Base-by-base conservation (phyloP, 208 protist genomes). In the Trypanosoma platydactyli region DNA sequence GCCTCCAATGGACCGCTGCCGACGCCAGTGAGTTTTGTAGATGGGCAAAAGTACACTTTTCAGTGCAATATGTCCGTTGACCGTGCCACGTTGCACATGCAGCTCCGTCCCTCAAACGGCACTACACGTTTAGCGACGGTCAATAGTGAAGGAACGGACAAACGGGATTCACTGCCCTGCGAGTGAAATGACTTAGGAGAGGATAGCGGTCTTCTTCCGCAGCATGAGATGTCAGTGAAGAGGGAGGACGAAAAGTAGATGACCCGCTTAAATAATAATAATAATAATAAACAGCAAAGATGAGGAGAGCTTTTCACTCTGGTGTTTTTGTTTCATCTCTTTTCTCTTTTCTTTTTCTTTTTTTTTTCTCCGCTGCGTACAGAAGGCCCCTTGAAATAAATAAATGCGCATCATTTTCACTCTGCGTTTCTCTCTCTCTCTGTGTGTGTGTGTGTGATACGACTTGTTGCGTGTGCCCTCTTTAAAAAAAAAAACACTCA, bases 1-100 rank as follows among this genome's bases (percentile, higher is more conserved):
- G 80, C 79, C 63, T 73, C 64, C 22, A 63, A 90, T 38, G 64
- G 66, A 0, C 69, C 66, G 29, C 77, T 84, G 54, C 86, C 89
- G 0, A 84, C 66, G 25, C 33, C 70, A 20, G 71, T 95, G 13
- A 30, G 25, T 2, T 68, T 95, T 64, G 58, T 62, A 33, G 63
- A 77, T 18, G 84, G 80, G 7, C 27, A 73, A 46, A 44, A 54
- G 20, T 89, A 91, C 54, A 68, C 60, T 50, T 94, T 94, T 65
- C 48, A 73, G 41, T 94, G 89, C 44, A 51, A 76, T 30, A 65
- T 85, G 24, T 88, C 86, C 5, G 50, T 51, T 16, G 89, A 95
- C 64, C 81, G 85, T 40, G 82, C 91, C 15, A 78, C 88, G 24
- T 53, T 86, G 49, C 84, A 88, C 53, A 79, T 95, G 55, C 68